Evolutionary conservation across 768 basidiomycete species (phyloP), one percentile per base, ranked within the genome.

Genomic region (Podaxis pistillaris): DNA sequence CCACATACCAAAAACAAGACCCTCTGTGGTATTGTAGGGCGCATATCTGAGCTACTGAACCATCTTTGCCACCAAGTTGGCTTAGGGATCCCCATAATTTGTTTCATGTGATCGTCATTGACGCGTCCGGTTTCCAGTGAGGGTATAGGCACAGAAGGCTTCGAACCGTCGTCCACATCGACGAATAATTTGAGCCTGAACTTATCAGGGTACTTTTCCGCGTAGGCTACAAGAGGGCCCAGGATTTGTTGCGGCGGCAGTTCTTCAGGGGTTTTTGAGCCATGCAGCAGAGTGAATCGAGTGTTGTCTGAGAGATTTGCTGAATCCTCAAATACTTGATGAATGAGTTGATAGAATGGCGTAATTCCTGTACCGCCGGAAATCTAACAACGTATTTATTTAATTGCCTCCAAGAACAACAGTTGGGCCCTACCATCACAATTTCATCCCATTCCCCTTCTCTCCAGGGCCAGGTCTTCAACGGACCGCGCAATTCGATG

Each of bases 331-430:
- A 92, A 83, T 13, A 83, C 68, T 6, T 74, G 74, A 68, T 89
- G 81, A 62, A 93, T 78, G 19, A 94, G 78, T 69, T 94, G 93
- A 68, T 86, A 86, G 71, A 94, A 94, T 3, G 93, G 93, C 15
- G 93, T 89, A 54, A 94, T 87, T 30, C 93, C 93, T 4, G 93
- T 94, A 28, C 93, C 93, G 40, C 93, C 93, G 49, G 91, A 93
- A 59, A 94, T 87, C 93, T 94, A 51, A 17, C 6, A 55, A 36
- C 22, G 19, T 60, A 41, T 51, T 22, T 44, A 44, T 54, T 33
- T 53, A n/a, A 28, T 6, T 60, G 13, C 12, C 36, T 26, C 47
- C 30, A 6, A 44, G 51, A 17, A 54, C 52, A 17, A 56, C 30
- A 22, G 50, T 38, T 62, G 60, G 24, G 26, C 59, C 81, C 47